Base-by-base conservation (phyloP, 371 early-diverging fungal genomes). In the Rhizopus stolonifer region DNA sequence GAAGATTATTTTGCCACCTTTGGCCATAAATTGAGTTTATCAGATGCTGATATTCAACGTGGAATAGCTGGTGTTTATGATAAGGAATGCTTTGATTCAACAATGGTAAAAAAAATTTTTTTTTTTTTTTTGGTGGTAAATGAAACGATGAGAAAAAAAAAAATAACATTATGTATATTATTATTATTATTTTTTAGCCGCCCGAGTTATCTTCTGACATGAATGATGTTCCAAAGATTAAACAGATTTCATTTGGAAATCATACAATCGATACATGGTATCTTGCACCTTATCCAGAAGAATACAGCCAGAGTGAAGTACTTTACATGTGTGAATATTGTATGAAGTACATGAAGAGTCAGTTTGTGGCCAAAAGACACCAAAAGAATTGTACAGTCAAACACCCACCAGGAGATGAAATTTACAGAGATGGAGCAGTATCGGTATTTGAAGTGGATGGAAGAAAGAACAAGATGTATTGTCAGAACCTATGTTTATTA, bases 371-470 rank as follows among this genome's bases (percentile, higher is more conserved):
- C 8, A 68, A 67, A 22, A 76, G 93, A 39, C 95, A 89, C 65
- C 83, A 82, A 74, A 79, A 79, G 33, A 93, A 94, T 56, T 99
- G 99, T 64, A 64, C 73, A 2, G 63, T 89, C 49, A 70, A 78
- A 34, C 90, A 95, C 63, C 99, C 99, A 23, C 99, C 99, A 13
- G 99, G 99, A 10, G 93, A 93, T 61, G 98, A 99, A 69, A 99
- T 99, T 23, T 99, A 99, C 72, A 80, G 99, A 39, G 89, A 98
- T 54, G 89, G 82, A 10, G 76, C 79, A 32, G 60, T 96, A 11
- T 91, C 92, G 0, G 79, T 97, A 21, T 98, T 96, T 68, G 98
- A 98, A 69, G 91, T 98, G 7, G 98, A 97, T 64, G 98, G 98
- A 3, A 69, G 93, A 13, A 94, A 92, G 62, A 90, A 96, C 75